These are phyloP conservation scores for Barnettozyma sp. DNA, from an alignment of 805 yeast species.

Conservation along the genomic window DNA sequence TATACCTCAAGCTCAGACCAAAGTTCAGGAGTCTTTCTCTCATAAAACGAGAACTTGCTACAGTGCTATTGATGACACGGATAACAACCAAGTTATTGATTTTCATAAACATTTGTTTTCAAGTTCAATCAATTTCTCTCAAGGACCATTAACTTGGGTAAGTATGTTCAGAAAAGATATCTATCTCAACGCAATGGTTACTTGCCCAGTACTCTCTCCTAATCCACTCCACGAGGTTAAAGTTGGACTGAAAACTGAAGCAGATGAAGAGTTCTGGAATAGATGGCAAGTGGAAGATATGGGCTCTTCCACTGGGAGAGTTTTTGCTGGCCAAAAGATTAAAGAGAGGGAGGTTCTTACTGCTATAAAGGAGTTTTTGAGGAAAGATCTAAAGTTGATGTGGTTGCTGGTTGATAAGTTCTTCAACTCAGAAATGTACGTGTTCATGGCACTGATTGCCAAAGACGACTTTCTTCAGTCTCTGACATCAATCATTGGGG, in stretches of 20 bases:
- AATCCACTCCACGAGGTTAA: not conserved
- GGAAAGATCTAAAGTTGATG: slow-evolving; percentile 15
- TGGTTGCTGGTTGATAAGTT: slow-evolving; percentile 23
- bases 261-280: slow-evolving; percentile 5
- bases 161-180: slow-evolving; percentile 21
- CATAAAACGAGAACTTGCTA: too few species aligned
- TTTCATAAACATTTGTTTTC: slow-evolving; percentile 10
- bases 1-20: not conserved
- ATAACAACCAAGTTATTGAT: slow-evolving; percentile 8
- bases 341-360: slow-evolving; percentile 1
- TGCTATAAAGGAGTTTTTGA: slow-evolving; percentile 7
- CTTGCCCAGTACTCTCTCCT: not conserved
- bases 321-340: not conserved
- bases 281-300: slow-evolving; percentile 8
- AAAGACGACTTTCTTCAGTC: slow-evolving; percentile 13
- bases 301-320: not conserved
- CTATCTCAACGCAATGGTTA: slow-evolving; percentile 17
- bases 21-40: not conserved
- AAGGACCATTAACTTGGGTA: slow-evolving; percentile 24
- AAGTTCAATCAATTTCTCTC: slow-evolving; percentile 10
- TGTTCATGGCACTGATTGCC: slow-evolving; percentile 19
- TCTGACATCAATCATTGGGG: slow-evolving; percentile 16
- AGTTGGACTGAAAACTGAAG: not conserved
- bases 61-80: too few species aligned
- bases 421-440: slow-evolving; percentile 19